phyloP scores from a whole-genome alignment of 1,284 basidiomycete genomes.

The Anthracocystis panici-leucophaei region DNA sequence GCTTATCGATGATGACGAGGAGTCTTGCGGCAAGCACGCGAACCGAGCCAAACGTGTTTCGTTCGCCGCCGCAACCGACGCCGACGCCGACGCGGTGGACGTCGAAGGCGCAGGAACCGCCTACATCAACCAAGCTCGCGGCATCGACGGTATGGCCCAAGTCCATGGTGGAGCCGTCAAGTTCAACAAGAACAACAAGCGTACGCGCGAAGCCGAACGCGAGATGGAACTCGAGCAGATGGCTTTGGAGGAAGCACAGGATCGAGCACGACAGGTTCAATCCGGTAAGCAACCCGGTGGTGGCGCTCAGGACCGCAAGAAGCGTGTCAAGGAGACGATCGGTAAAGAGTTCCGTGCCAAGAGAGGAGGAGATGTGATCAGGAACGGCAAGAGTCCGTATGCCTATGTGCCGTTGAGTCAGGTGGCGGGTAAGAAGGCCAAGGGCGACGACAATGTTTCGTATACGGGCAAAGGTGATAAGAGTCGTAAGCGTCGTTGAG shows the following conservation, averaged over 20 bases:
- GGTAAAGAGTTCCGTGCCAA: conserved; percentile 65
- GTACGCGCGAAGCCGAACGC: conserved; percentile 62
- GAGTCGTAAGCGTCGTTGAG: conserved; percentile 45
- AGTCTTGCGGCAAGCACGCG: conserved; percentile 24
- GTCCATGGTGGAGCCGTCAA: conserved; percentile 82
- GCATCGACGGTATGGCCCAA: conserved; percentile 87
- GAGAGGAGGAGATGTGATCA: conserved; percentile 75
- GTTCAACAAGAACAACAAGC: conserved; percentile 86
- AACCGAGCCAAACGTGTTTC: conserved; percentile 35
- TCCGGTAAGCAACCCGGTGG: conserved; percentile 5
- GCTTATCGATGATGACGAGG: conserved; percentile 77
- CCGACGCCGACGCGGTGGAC: conserved; percentile 76
- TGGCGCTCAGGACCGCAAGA: conserved; percentile 32
- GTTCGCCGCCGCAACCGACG: conserved; percentile 67
- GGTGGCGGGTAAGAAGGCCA: conserved; percentile 60
- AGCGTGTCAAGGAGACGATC: conserved; percentile 57
- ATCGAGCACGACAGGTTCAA: conserved; percentile 39
- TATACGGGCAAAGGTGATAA: conserved; percentile 55
- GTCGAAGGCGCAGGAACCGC: conserved; percentile 75
- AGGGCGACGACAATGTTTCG: conserved; percentile 32
- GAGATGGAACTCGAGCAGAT: conserved; percentile 60
- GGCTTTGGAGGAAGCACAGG: conserved; percentile 54
- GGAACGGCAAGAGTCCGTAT: conserved; percentile 85
- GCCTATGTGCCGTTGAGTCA: conserved; percentile 76
- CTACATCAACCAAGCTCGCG: conserved; percentile 83